Evolutionary conservation across 208 protist genomes (phyloP).

Genomic region (Leishmania gerbilli): DNA sequence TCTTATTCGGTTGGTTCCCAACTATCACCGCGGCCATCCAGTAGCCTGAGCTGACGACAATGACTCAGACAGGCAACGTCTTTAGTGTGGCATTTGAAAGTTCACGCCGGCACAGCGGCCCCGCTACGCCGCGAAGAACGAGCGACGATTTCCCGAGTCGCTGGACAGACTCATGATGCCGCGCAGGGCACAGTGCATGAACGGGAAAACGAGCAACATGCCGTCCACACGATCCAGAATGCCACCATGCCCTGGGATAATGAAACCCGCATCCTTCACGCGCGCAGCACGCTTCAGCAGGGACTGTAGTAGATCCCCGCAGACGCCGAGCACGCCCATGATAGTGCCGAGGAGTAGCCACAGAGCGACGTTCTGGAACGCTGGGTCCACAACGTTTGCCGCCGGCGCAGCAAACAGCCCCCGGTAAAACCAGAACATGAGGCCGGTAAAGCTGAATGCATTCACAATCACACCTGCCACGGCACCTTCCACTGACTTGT

Average conservation of each 20-base stretch:
- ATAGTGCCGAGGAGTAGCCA: constrained; percentile 59
- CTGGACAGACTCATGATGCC: constrained; percentile 27
- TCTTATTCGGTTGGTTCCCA: not conserved
- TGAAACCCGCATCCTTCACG: constrained; percentile 87
- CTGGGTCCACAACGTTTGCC: constrained; percentile 29
- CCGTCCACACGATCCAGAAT: constrained; percentile 92
- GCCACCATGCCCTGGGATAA: constrained; percentile 90
- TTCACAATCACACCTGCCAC: constrained; percentile 66
- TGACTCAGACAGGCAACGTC: not conserved
- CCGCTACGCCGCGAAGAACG: not conserved
- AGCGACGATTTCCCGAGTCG: not conserved
- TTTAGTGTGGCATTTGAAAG: not conserved
- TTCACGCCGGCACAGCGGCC: not conserved
- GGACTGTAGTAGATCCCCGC: constrained; percentile 89
- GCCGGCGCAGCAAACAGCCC: constrained; percentile 24
- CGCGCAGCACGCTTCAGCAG: constrained; percentile 83
- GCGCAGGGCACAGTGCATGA: constrained; percentile 65
- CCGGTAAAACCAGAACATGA: constrained; percentile 42
- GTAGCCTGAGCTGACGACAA: not conserved
- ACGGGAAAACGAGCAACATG: constrained; percentile 74
- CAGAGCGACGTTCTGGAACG: constrained; percentile 40
- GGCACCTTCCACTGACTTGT: constrained; percentile 89
- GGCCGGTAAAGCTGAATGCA: constrained; percentile 48
- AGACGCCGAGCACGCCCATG: constrained; percentile 72
- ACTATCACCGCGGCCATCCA: not conserved